Evolutionary conservation across 176 grass and related monocot genomes (phyloP), one percentile per base, ranked within the genome.

Genomic region (Oryza rufipogon): DNA sequence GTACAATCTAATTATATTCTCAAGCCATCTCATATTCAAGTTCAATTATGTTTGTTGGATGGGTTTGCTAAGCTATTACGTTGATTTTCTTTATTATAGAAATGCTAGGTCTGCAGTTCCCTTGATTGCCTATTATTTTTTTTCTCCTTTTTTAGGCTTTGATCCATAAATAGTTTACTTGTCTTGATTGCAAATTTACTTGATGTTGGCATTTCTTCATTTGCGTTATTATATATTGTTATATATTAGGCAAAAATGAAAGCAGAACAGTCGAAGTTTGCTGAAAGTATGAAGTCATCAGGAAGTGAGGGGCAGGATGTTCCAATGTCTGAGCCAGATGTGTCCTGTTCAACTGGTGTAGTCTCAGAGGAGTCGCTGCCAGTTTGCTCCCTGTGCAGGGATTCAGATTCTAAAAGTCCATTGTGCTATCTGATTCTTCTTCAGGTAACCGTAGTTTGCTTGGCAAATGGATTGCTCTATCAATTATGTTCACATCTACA

Each of bases 401-500:
- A 99, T 36, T 89, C 97, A 11, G 84, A 95, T 85, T 92, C 91
- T 9, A 92, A 92, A 84, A 99, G 97, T 88, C 88, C 97, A 81
- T 77, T 99, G 74, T 99, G 97, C 79, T 99, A 91, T 84, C 74
- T 99, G 84, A 89, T 99, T 84, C 97, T 99, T 92, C 91, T 99
- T 80, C 97, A 99, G 97, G 97, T 92, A 87, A 81, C 81, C 15
- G 58, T 46, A 45, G 45, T 83, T 92, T 73, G 64, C 16, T 76
- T 81, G 51, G 39, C 52, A 58, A 58, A 47, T 12, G 36, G 19
- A 17, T 85, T 89, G 68, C 23, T 86, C 56, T 51, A 81, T 93
- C 39, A 63, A 46, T 67, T 78, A 71, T 81, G 73, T 46, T 70
- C 75, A 88, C 82, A 82, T 52, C 16, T 80, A 75, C 61, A 76